Evolutionary conservation across 1,284 basidiomycete genomes (phyloP).

Genomic region (Apiotrichum sp.): DNA sequence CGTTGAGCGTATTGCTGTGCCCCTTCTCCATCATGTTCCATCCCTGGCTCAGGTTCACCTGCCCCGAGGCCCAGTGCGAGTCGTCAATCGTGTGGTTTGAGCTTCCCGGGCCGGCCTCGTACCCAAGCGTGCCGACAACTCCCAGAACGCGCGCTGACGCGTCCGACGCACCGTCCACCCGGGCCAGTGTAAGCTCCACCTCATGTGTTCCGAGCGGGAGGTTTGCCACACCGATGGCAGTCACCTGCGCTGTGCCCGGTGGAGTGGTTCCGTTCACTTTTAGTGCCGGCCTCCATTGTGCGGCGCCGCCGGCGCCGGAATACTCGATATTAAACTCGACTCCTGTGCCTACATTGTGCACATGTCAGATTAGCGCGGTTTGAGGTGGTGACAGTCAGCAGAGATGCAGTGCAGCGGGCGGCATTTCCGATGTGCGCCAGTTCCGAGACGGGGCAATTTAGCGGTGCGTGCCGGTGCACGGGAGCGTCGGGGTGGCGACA

Average conservation of each 20-base stretch:
- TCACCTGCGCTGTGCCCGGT: background rate
- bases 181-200: constrained; percentile 14
- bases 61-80: constrained; percentile 27
- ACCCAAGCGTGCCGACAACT: constrained; percentile 15
- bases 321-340: constrained; percentile 1
- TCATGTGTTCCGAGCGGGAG: constrained; percentile 22
- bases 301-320: background rate
- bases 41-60: constrained; percentile 23
- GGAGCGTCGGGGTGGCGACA: too few species aligned
- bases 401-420: too few species aligned
- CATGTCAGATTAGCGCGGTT: too few species aligned
- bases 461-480: too few species aligned
- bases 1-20: constrained; percentile 30
- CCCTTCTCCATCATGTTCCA: constrained; percentile 39
- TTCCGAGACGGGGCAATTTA: too few species aligned
- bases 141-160: constrained; percentile 24
- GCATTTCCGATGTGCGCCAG: too few species aligned
- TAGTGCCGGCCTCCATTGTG: constrained; percentile 7
- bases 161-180: background rate
- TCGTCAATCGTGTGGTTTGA: constrained; percentile 35
- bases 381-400: too few species aligned
- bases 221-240: constrained; percentile 7
- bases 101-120: constrained; percentile 7
- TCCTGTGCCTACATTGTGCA: constrained; percentile 1
- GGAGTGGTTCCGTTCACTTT: constrained; percentile 16